Base-by-base conservation (phyloP, 2,329 filamentous ascomycete species). In the Verruconis gallopava region DNA sequence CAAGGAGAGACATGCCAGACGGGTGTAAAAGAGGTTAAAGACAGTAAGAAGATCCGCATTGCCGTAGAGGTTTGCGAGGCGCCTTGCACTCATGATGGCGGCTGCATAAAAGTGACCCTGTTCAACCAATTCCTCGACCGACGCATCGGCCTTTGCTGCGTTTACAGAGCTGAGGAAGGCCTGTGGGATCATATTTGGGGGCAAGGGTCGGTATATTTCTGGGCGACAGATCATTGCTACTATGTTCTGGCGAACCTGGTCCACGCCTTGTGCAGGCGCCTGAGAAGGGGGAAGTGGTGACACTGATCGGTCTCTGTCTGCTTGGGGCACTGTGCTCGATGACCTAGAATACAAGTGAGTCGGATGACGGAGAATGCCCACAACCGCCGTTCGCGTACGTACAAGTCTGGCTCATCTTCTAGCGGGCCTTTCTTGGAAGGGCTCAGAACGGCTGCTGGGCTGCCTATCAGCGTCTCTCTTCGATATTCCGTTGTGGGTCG, bases 1-100 rank as follows among this genome's bases (percentile, higher is more conserved):
- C 2, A 95, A 70, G 30, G 85, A 82, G 4, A 96, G 68, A 53
- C 83, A 93, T 14, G 83, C 78, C 0, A 95, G 70, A 2, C 89
- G 78, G 1, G 79, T 81, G 61, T 94, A 88, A 2, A 94, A 67
- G 13, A 95, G 68, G 30, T 72, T 65, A 53, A 95, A 85, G 40
- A 95, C 84, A 17, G 71, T 67, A 4, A 65, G 64, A 36, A 75
- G 64, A 55, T 89, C 77, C 1, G 67, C 64, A 2, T 60, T 51
- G 32, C 54, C 51, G 4, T 48, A 21, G 12, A 41, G 9, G 11
- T 5, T 46, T 1, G 66, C 64, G 15, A 73, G 53, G 44, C 66
- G 58, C 42, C 48, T 21, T 5, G 58, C 51, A 11, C 60, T 55
- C 3, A 64, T 59, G n/a, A 59, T 61, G 4, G 65, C 64, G 2